Evolutionary conservation across 192 early-diverging fungal species (phyloP).

Genomic region (Backusella circina): DNA sequence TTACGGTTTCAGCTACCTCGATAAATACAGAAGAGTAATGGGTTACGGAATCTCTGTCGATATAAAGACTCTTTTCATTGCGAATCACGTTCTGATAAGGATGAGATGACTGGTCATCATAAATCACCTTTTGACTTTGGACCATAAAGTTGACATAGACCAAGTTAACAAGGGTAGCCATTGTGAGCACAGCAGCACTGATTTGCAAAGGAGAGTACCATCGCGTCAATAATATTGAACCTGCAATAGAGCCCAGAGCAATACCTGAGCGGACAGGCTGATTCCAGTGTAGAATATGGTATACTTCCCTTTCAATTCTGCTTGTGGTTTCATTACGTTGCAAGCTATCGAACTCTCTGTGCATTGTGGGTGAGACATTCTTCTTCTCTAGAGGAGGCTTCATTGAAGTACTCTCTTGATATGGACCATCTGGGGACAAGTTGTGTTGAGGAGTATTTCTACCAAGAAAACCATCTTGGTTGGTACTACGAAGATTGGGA

Average conservation of each 20-base stretch:
- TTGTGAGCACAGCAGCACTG: slow-evolving; percentile 6
- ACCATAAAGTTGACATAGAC: slow-evolving; percentile 15
- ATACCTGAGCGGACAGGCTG: slow-evolving; percentile 14
- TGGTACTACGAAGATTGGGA: background rate
- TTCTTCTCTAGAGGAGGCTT: background rate
- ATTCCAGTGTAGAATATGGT: slow-evolving; percentile 11
- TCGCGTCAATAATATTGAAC: slow-evolving; percentile 12
- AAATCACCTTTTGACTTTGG: slow-evolving; percentile 11
- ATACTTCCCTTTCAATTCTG: slow-evolving; percentile 8
- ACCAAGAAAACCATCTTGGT: background rate
- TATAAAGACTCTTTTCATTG: background rate
- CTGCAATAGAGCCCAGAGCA: background rate
- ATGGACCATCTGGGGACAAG: background rate
- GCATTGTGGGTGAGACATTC: background rate
- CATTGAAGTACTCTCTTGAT: background rate
- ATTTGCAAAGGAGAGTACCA: slow-evolving; percentile 23
- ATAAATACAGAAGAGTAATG: background rate
- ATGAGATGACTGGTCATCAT: slow-evolving; percentile 1
- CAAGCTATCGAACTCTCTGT: background rate
- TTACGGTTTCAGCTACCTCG: slow-evolving; percentile 10
- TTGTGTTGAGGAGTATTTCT: background rate
- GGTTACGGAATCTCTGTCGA: slow-evolving; percentile 6
- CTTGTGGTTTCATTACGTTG: slow-evolving; percentile 10
- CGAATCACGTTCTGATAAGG: slow-evolving; percentile 4
- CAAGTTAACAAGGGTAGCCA: slow-evolving; percentile 11